Evolutionary conservation across 352 stramenopile genomes (phyloP).

Genomic region (Lagenidium sp.): DNA sequence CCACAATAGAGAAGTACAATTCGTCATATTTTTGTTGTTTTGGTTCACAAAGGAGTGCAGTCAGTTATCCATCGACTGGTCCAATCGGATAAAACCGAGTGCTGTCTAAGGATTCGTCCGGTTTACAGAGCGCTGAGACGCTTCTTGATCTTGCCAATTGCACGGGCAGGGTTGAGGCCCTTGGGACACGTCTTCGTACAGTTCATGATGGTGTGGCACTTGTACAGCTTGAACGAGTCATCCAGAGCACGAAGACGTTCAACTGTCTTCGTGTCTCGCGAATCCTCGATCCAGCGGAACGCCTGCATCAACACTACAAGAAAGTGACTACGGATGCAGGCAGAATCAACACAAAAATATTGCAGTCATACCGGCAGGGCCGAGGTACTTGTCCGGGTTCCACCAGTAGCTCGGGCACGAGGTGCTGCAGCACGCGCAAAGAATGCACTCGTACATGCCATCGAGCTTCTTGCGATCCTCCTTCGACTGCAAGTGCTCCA

Average conservation of each 20-base stretch:
- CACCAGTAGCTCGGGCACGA: slow-evolving; percentile 99
- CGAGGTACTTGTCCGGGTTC: slow-evolving; percentile 96
- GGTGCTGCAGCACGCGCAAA: slow-evolving; percentile 98
- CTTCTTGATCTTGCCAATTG: slow-evolving; percentile 99
- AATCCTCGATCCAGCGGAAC: slow-evolving; percentile 99
- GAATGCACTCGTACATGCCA: slow-evolving; percentile 99
- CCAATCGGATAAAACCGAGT: too few species aligned
- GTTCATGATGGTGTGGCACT: slow-evolving; percentile 99
- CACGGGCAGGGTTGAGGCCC: slow-evolving; percentile 98
- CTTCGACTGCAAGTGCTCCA: slow-evolving; percentile 85
- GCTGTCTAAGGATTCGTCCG: too few species aligned
- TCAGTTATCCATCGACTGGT: too few species aligned
- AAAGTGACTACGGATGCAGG: too few species aligned
- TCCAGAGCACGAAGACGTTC: slow-evolving; percentile 95
- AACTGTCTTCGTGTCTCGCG: slow-evolving; percentile 94
- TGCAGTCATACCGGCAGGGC: slow-evolving; percentile 61
- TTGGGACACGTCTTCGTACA: slow-evolving; percentile 99
- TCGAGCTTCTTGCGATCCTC: slow-evolving; percentile 99
- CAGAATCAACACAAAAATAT: slow-evolving; percentile 3
- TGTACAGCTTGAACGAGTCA: slow-evolving; percentile 99
- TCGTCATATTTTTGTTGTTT: too few species aligned
- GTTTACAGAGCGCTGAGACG: slow-evolving; percentile 76
- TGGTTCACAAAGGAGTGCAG: too few species aligned
- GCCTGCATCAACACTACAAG: slow-evolving; percentile 88
- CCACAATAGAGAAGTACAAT: too few species aligned